Base-by-base conservation (phyloP, 2,329 filamentous ascomycete genomes). In the Colletotrichum costaricense region DNA sequence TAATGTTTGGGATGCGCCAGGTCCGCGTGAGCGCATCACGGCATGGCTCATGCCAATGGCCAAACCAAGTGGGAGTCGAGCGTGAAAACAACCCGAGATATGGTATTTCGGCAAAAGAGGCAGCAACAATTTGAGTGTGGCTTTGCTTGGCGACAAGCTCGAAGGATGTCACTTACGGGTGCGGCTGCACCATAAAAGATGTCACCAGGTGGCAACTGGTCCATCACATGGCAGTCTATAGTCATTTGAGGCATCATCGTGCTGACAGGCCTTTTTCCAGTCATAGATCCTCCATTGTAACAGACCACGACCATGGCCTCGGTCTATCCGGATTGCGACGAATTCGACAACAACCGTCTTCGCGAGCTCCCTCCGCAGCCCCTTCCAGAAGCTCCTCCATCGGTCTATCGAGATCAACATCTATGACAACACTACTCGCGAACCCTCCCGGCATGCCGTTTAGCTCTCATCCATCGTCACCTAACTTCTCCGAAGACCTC, bases 301-400 rank as follows among this genome's bases (percentile, higher is more conserved):
- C 91, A 76, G 95, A 96, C 83, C 94, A 96, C 84, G 95, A 97
- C 80, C 94, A 97, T 87, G 94, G 94, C 78, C 85, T 97, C 75
- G 94, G 94, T 67, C 89, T 93, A 57, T 97, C 95, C 69, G 95
- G 97, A 77, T 89, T 99, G 80, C 93, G 95, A 81, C 93, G 97
- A 79, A 99, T 99, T 82, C 94, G 97, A 81, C 96, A 98, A 83
- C 93, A 95, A 79, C 93, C 93, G 74, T 89, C 91, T 52, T 86
- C 90, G 69, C 88, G 92, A 81, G 87, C 89, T 65, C 88, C 93
- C 68, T 93, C 92, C 54, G 89, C 88, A 76, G 87, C 89, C 42
- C 91, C 92, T 19, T 92, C 92, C 46, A 86, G 89, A 78, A 91
- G 88, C 82, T 81, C 89, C 76, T 89, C 90, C 73, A 81, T 88